Evolutionary conservation across 2,329 filamentous ascomycete species (phyloP).

Genomic region (Paramyrothecium roridum): DNA sequence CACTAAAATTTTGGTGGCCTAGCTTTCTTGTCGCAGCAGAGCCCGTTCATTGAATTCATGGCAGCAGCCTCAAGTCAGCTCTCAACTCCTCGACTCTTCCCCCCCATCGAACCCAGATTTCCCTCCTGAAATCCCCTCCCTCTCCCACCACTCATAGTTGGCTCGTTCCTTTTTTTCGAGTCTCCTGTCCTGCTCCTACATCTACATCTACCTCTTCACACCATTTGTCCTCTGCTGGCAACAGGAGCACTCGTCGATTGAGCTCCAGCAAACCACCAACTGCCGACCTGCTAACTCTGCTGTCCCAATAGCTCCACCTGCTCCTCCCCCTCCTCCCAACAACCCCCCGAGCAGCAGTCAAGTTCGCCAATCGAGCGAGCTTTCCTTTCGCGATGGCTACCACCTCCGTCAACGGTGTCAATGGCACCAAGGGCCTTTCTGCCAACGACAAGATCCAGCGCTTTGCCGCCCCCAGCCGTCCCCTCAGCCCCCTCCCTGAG

Average conservation of each 20-base stretch:
- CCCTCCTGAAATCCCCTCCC: slow-evolving; percentile 24
- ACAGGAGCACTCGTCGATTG: background rate
- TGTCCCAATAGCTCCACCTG: slow-evolving; percentile 1
- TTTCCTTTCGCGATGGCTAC: slow-evolving; percentile 46
- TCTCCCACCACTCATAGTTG: slow-evolving; percentile 8
- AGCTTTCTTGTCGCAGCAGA: slow-evolving; percentile 5
- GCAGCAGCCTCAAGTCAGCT: slow-evolving; percentile 14
- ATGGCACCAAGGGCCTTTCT: slow-evolving; percentile 50
- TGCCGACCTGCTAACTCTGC: background rate
- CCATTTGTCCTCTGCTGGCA: background rate
- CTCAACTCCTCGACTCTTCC: slow-evolving; percentile 21
- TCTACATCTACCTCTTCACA: slow-evolving; percentile 11
- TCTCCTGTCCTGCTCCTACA: slow-evolving; percentile 17
- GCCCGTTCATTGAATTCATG: slow-evolving; percentile 16
- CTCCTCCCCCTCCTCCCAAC: slow-evolving; percentile 6
- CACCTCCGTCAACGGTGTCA: slow-evolving; percentile 30
- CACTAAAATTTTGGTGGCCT: slow-evolving; percentile 17
- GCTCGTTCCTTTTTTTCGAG: slow-evolving; percentile 14
- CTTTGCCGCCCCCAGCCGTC: slow-evolving; percentile 89
- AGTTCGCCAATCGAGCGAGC: slow-evolving; percentile 9
- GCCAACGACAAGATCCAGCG: slow-evolving; percentile 99
- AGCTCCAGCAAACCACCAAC: background rate
- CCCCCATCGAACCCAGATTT: slow-evolving; percentile 14
- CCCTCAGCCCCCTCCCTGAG: slow-evolving; percentile 80
- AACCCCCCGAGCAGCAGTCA: background rate